A percentile compares a stretch with the other conserved stretches of the same genome.
These are phyloP conservation scores for Euphrasia arctica DNA, from an alignment of 305 asterid genomes.

Conservation along the genomic window DNA sequence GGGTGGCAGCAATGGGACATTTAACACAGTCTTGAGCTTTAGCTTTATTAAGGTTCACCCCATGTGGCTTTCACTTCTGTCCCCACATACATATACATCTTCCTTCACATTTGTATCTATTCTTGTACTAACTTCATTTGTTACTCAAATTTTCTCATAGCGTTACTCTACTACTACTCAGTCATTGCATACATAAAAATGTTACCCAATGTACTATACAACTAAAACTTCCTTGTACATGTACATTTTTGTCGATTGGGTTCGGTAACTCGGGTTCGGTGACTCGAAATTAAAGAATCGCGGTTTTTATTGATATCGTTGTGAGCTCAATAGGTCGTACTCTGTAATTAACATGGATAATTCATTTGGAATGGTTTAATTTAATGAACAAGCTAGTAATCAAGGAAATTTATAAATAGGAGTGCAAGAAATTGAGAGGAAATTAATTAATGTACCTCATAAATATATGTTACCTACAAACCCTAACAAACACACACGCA, in stretches of 20 bases:
- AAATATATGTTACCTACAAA: no score
- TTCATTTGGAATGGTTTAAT: not conserved
- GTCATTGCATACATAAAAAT: not conserved
- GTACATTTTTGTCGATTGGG: not conserved
- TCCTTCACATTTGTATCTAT: not conserved
- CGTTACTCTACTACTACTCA: not conserved
- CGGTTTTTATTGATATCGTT: no score
- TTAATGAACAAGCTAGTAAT: not conserved
- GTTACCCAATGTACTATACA: not conserved
- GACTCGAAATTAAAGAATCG: no score
- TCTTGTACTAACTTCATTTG: slow-evolving; percentile 11
- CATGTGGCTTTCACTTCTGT: slow-evolving; percentile 19
- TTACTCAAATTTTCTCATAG: not conserved
- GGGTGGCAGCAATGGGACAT: slow-evolving; percentile 20
- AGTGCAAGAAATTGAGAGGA: no score
- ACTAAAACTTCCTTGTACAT: not conserved
- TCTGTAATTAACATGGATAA: no score
- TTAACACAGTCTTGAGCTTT: slow-evolving; percentile 23
- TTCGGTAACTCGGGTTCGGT: no score
- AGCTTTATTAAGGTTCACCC: slow-evolving; percentile 22
- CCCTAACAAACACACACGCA: no score
- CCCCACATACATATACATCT: not conserved
- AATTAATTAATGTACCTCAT: no score
- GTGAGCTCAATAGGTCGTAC: no score
- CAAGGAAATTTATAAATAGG: no score